Percentiles rank a stretch among this genome's conserved stretches.
Evolutionary conservation across 2,329 filamentous ascomycete genomes (phyloP).

Genomic region (Metarhizium rileyi): DNA sequence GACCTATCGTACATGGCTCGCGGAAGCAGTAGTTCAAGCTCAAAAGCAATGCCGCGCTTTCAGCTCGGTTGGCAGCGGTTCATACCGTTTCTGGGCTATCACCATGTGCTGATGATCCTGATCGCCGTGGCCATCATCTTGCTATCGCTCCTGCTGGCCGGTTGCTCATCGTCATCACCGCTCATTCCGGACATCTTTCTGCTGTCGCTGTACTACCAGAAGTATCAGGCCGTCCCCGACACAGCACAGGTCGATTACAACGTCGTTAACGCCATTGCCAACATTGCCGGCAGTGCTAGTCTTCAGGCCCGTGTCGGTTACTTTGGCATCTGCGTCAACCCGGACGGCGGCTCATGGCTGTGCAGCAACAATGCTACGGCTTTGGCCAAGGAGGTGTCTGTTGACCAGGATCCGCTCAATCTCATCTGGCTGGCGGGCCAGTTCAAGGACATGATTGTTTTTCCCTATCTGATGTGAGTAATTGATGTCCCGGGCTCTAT

Average conservation of each 20-base stretch:
- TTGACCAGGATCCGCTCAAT: constrained; percentile 93
- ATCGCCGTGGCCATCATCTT: constrained; percentile 91
- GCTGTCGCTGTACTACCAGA: constrained; percentile 92
- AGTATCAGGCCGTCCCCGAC: constrained; percentile 71
- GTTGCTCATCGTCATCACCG: constrained; percentile 93
- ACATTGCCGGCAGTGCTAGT: constrained; percentile 76
- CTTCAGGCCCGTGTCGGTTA: constrained; percentile 91
- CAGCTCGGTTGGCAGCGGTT: constrained; percentile 49
- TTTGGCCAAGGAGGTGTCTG: constrained; percentile 75
- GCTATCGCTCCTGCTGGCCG: constrained; percentile 82
- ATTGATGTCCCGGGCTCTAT: too few species aligned
- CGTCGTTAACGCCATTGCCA: constrained; percentile 73
- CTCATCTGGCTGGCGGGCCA: constrained; percentile 94
- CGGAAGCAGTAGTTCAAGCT: constrained; percentile 15
- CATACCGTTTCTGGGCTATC: constrained; percentile 61
- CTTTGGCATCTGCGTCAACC: constrained; percentile 94
- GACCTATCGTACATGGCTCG: constrained; percentile 8
- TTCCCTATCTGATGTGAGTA: constrained; percentile 89
- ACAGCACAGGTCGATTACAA: constrained; percentile 87
- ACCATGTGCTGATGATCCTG: constrained; percentile 93
- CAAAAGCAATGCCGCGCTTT: constrained; percentile 25
- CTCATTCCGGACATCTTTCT: constrained; percentile 94
- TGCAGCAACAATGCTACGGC: constrained; percentile 97
- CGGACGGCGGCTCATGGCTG: constrained; percentile 81
- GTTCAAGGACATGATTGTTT: constrained; percentile 98